Evolutionary conservation across 768 basidiomycete genomes (phyloP).

Genomic region (Epithele typhae): DNA sequence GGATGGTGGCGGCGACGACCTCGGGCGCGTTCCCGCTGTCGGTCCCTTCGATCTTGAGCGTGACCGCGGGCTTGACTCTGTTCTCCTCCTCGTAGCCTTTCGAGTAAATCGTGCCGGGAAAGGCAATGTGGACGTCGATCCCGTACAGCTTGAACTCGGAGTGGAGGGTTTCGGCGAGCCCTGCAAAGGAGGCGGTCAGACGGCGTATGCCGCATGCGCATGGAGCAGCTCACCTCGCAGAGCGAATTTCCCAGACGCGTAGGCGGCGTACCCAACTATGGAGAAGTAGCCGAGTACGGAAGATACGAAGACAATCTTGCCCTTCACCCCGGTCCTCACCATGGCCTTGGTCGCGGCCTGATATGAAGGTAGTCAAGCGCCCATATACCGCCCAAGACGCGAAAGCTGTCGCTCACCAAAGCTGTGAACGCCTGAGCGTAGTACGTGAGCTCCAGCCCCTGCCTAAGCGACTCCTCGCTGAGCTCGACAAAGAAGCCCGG

Average conservation of each 20-base stretch:
- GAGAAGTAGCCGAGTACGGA: constrained; percentile 73
- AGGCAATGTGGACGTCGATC: constrained; percentile 75
- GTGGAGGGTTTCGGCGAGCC: constrained; percentile 78
- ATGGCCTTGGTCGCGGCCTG: constrained; percentile 69
- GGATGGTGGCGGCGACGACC: constrained; percentile 52
- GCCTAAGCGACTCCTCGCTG: constrained; percentile 49
- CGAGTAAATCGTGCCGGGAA: constrained; percentile 76
- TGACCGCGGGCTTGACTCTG: constrained; percentile 70
- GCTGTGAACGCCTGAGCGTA: constrained; percentile 52
- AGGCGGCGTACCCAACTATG: constrained; percentile 74
- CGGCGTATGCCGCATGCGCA: not conserved
- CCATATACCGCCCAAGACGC: not conserved
- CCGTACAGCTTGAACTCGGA: constrained; percentile 76
- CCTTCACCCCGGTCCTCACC: constrained; percentile 48
- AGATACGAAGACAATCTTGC: constrained; percentile 74
- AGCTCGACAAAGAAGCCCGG: constrained; percentile 78
- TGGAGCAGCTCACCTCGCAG: constrained; percentile 54
- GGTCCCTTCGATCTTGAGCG: constrained; percentile 68
- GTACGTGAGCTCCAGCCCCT: constrained; percentile 55
- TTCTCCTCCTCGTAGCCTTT: constrained; percentile 78
- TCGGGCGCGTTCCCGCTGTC: constrained; percentile 66
- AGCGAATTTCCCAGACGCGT: constrained; percentile 84
- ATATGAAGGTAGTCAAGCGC: not conserved
- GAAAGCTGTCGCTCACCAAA: constrained; percentile 36
- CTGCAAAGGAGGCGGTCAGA: constrained; percentile 34